Percentiles rank a stretch among this genome's conserved stretches.
Conservation (phyloP, 1,139 yeast genomes). For the Blastobotrys malaysiensis region DNA sequence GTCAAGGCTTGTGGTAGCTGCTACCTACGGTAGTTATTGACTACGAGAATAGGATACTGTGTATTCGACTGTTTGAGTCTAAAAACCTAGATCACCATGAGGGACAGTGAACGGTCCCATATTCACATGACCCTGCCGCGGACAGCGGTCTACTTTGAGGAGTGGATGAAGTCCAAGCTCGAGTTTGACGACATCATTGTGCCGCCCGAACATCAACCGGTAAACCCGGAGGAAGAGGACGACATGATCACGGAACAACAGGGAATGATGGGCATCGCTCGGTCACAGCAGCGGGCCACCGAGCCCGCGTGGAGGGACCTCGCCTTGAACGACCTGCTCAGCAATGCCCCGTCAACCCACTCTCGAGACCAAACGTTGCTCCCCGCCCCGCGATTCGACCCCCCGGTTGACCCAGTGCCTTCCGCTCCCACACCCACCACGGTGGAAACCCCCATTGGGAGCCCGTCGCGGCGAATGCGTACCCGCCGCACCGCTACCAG, state of each 20-base stretch:
- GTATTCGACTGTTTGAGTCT: too few species aligned
- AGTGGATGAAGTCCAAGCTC: constrained; percentile 33
- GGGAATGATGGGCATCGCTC: constrained; percentile 24
- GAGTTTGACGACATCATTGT: constrained; percentile 33
- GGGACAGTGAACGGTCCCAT: constrained; percentile 36
- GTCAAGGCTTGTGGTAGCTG: too few species aligned
- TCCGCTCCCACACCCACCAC: not conserved
- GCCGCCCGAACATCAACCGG: constrained; percentile 31
- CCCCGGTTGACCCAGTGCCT: not conserved
- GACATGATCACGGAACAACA: constrained; percentile 31
- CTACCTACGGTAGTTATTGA: too few species aligned
- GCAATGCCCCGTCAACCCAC: constrained; percentile 9
- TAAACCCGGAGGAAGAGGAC: constrained; percentile 34
- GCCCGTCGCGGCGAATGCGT: not conserved
- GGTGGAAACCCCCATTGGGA: not conserved
- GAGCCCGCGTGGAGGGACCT: constrained; percentile 35
- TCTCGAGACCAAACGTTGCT: constrained; percentile 3
- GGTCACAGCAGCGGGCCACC: constrained; percentile 17
- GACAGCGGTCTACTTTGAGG: constrained; percentile 29
- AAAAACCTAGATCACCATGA: constrained; percentile 10
- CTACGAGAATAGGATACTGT: too few species aligned
- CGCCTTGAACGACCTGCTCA: constrained; percentile 25
- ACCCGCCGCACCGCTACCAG: not conserved
- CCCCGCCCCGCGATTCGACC: not conserved
- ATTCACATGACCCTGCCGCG: constrained; percentile 32